Conservation (phyloP, 768 basidiomycete genomes). For the Xerocomellus dryophilus region DNA sequence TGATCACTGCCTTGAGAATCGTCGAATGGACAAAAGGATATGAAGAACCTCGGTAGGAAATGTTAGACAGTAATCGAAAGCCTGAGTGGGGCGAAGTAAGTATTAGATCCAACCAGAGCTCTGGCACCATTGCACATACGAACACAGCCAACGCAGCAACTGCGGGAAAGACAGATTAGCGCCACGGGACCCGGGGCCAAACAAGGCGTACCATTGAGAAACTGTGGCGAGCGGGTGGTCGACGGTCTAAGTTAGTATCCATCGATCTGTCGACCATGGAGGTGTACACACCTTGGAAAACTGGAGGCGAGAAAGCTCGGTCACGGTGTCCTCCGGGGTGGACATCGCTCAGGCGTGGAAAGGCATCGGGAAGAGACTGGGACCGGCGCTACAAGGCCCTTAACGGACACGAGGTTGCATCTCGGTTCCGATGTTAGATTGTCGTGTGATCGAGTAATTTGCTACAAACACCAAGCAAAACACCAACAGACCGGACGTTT, state of each 20-base stretch:
- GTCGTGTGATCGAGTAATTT: too few relatives aligned
- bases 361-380: not conserved
- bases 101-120: not conserved
- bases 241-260: not conserved
- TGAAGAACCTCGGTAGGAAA: slow-evolving; percentile 20
- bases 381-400: not conserved
- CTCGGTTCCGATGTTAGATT: too few relatives aligned
- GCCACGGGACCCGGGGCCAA: not conserved
- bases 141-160: slow-evolving; percentile 21
- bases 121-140: slow-evolving; percentile 3
- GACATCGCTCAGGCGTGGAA: slow-evolving; percentile 3
- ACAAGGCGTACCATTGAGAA: slow-evolving; percentile 15
- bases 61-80: slow-evolving; percentile 25
- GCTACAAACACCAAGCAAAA: too few relatives aligned
- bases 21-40: not conserved
- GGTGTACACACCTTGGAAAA: slow-evolving; percentile 17
- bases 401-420: too few relatives aligned
- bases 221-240: not conserved
- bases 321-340: slow-evolving; percentile 1
- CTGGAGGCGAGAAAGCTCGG: slow-evolving; percentile 17
- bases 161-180: not conserved
- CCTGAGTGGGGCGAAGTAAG: not conserved
- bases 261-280: not conserved
- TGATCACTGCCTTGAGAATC: slow-evolving; percentile 3
- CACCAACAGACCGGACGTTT: too few relatives aligned